Percentiles rank a stretch among this genome's conserved stretches.
Evolutionary conservation across 768 basidiomycete genomes (phyloP).

Genomic region (Russula emetica): DNA sequence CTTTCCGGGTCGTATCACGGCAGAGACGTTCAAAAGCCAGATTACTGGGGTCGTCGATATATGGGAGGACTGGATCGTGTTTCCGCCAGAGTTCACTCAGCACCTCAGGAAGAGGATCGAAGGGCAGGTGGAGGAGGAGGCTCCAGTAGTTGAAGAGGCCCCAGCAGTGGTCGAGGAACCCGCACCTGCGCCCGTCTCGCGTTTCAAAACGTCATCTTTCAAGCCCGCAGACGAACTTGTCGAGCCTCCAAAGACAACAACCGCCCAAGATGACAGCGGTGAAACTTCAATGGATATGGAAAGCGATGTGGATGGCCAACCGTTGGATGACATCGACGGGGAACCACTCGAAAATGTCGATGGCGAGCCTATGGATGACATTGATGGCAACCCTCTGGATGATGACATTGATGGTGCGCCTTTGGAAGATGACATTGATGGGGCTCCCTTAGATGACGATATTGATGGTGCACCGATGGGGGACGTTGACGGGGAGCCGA

Average conservation of each 20-base stretch:
- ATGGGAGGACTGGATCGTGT: conserved; percentile 99
- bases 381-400: conserved; percentile 43
- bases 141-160: conserved; percentile 23
- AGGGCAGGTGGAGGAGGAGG: conserved; percentile 42
- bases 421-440: conserved; percentile 29
- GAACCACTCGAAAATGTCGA: conserved; percentile 38
- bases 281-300: conserved; percentile 42
- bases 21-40: conserved; percentile 93
- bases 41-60: conserved; percentile 86
- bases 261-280: conserved; percentile 36
- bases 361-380: conserved; percentile 33
- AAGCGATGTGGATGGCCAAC: conserved; percentile 51
- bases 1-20: conserved; percentile 93
- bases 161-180: conserved; percentile 34
- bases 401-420: conserved; percentile 28
- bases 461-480: conserved; percentile 36
- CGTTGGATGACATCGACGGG: conserved; percentile 46
- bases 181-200: conserved; percentile 40
- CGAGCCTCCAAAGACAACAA: conserved; percentile 30
- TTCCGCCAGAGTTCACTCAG: conserved; percentile 78
- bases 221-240: conserved; percentile 54
- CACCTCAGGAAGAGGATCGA: conserved; percentile 74
- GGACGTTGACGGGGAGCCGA: conserved; percentile 37
- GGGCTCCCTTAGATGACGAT: conserved; percentile 30
- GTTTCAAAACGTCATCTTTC: conserved; percentile 77